phyloP scores from a whole-genome alignment of 2,329 filamentous ascomycete species.

The Diaporthe velutina region DNA sequence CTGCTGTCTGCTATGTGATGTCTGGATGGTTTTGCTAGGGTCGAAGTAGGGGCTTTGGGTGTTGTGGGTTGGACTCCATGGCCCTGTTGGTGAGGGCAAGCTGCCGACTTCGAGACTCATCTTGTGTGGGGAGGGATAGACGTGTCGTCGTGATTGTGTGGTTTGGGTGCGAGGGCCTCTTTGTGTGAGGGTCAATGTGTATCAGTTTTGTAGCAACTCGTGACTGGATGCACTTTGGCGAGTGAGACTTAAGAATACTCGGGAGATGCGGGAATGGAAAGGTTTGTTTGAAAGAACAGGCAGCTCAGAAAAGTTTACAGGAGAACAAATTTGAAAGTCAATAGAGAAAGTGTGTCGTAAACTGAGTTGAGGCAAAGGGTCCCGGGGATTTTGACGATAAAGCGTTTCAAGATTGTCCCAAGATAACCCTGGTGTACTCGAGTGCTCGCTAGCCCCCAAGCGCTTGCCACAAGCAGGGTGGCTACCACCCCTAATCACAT shows the following conservation, averaged over 20 bases:
- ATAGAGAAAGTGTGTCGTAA: not conserved
- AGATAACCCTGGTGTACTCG: constrained; percentile 7
- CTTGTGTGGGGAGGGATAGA: not conserved
- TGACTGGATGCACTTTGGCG: no score
- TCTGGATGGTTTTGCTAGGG: not conserved
- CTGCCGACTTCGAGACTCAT: constrained; percentile 37
- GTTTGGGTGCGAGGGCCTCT: not conserved
- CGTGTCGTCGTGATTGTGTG: not conserved
- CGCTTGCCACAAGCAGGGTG: constrained; percentile 5
- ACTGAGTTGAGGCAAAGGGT: not conserved
- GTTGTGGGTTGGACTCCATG: constrained; percentile 34
- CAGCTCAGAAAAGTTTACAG: not conserved
- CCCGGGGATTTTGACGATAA: not conserved
- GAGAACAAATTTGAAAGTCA: not conserved
- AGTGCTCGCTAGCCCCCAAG: not conserved
- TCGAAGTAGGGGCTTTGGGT: constrained; percentile 7
- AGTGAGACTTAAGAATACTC: no score
- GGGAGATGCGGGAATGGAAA: not conserved
- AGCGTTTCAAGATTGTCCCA: constrained; percentile 39
- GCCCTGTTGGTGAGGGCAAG: constrained; percentile 35
- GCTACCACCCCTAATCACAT: constrained; percentile 33
- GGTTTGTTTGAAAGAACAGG: not conserved
- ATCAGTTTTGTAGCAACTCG: no score
- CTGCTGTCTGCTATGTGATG: constrained; percentile 19
- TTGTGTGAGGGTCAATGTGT: not conserved